These are phyloP conservation scores for Boletus speciosus DNA, from an alignment of 768 basidiomycete species.

Conservation along the genomic window DNA sequence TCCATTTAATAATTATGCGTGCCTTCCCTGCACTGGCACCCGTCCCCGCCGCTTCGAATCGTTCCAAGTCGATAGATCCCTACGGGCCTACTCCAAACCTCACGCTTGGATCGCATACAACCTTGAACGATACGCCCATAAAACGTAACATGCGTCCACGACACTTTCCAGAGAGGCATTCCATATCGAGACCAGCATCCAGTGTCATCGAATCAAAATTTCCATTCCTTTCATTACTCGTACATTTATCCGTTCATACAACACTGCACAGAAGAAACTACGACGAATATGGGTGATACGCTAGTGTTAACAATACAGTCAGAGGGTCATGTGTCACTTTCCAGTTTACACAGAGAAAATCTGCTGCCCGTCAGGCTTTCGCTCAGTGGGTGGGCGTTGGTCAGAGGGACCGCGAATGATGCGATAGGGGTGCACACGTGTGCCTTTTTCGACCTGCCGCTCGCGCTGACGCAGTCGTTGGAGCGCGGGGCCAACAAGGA, in stretches of 20 bases:
- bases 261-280: not conserved
- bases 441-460: constrained; percentile 41
- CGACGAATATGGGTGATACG: constrained; percentile 13
- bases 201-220: not conserved
- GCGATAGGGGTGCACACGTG: constrained; percentile 57
- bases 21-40: too few species aligned
- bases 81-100: too few species aligned
- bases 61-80: too few species aligned
- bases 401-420: constrained; percentile 30
- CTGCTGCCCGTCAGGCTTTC: not conserved
- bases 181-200: too few species aligned
- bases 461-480: constrained; percentile 44
- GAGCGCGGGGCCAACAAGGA: constrained; percentile 50
- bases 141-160: too few species aligned
- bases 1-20: too few species aligned
- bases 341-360: not conserved
- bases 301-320: constrained; percentile 19
- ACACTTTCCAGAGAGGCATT: too few species aligned
- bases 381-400: constrained; percentile 4
- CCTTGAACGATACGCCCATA: too few species aligned
- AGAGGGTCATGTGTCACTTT: not conserved
- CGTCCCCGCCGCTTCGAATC: too few species aligned
- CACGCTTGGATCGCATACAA: too few species aligned
- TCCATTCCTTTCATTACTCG: not conserved
- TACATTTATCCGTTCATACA: not conserved